Conservation (phyloP, 345 rosid species). For the Psidium guajava region DNA sequence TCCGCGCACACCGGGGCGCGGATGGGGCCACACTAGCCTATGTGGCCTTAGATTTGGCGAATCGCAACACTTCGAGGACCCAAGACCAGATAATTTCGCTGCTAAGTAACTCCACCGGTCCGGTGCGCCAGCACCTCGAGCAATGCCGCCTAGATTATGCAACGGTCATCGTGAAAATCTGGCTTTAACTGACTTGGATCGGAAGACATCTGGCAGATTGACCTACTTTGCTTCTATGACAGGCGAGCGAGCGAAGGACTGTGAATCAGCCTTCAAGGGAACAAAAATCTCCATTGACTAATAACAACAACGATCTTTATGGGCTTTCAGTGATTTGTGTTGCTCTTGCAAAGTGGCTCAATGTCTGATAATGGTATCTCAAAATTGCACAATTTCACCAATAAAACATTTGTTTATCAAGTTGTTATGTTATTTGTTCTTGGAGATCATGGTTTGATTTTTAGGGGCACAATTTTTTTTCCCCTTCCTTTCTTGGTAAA, state of each 20-base stretch:
- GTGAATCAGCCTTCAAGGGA: not conserved
- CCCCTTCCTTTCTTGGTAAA: no score
- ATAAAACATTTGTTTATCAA: no score
- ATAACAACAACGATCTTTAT: not conserved
- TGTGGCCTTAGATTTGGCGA: conserved; percentile 3
- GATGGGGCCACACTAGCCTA: conserved; percentile 1
- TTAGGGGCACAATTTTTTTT: no score
- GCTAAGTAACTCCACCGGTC: not conserved
- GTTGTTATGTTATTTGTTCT: no score
- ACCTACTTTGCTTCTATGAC: not conserved
- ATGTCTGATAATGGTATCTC: not conserved
- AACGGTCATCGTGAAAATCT: not conserved
- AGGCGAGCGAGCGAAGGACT: not conserved
- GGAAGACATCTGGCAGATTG: not conserved
- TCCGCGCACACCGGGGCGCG: not conserved
- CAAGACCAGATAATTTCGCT: not conserved
- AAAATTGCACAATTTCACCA: no score
- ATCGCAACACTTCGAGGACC: conserved; percentile 1
- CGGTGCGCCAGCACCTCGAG: not conserved
- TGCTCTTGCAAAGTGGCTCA: not conserved
- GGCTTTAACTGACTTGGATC: conserved; percentile 8
- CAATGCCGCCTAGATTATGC: not conserved
- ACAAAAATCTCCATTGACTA: not conserved
- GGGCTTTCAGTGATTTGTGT: not conserved
- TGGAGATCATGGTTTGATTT: not conserved